Conservation (phyloP, 208 protist species). For the Crithidia bombi region DNA sequence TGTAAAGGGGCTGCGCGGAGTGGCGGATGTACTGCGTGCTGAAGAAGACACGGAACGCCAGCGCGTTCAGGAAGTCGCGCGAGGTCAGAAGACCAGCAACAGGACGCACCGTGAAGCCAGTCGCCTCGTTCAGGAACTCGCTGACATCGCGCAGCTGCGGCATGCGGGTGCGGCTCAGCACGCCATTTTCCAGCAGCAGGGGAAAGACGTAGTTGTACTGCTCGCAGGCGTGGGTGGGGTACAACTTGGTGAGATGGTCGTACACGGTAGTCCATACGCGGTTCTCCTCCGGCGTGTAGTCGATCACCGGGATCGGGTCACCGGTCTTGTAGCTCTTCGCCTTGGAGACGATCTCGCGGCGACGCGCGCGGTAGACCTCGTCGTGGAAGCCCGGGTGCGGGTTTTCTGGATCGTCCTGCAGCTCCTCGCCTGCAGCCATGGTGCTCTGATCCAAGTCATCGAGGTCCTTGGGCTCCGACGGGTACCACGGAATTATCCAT, state of each 20-base stretch:
- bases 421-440: constrained; percentile 82
- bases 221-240: constrained; percentile 93
- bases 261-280: constrained; percentile 89
- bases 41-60: constrained; percentile 97
- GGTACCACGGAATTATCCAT: constrained; percentile 83
- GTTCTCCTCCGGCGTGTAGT: constrained; percentile 94
- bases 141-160: constrained; percentile 96
- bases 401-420: constrained; percentile 87
- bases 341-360: constrained; percentile 71
- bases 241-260: constrained; percentile 86
- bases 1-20: constrained; percentile 94
- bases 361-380: constrained; percentile 89
- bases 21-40: constrained; percentile 98
- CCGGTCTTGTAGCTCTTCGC: constrained; percentile 87
- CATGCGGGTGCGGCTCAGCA: constrained; percentile 86
- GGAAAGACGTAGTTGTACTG: constrained; percentile 94
- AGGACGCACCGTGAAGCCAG: constrained; percentile 94
- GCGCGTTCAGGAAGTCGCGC: constrained; percentile 95
- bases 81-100: constrained; percentile 94
- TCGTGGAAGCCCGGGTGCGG: constrained; percentile 97
- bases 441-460: constrained; percentile 86
- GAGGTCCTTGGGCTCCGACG: constrained; percentile 71
- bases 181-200: constrained; percentile 93
- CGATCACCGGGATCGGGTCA: constrained; percentile 82
- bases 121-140: constrained; percentile 91